phyloP scores from a whole-genome alignment of 2,329 filamentous ascomycete species.

The Penicillium janthinellum region DNA sequence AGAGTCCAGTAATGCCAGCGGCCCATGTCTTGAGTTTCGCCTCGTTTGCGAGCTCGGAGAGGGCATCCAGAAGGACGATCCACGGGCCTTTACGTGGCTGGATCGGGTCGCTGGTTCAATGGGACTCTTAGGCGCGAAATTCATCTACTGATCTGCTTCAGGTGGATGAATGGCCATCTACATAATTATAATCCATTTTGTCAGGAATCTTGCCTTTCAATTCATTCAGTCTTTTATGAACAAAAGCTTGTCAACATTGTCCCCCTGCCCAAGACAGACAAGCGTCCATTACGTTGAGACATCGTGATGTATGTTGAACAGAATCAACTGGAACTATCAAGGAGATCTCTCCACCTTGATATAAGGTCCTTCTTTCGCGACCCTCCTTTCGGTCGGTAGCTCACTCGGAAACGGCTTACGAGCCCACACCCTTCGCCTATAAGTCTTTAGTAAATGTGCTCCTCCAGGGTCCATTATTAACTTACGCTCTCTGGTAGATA shows the following conservation, averaged over 20 bases:
- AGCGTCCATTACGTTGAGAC: background rate
- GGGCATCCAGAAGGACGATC: constrained; percentile 1
- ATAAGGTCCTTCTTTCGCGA: background rate
- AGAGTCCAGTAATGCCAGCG: background rate
- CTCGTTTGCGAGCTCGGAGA: constrained; percentile 8
- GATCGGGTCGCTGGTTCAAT: constrained; percentile 9
- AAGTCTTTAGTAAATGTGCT: background rate
- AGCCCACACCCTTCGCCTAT: constrained; percentile 4
- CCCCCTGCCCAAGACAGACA: background rate
- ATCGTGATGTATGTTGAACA: background rate
- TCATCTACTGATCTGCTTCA: constrained; percentile 3
- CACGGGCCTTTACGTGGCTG: constrained; percentile 8
- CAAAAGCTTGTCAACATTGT: background rate
- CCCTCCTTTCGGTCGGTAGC: background rate
- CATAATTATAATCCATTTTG: background rate
- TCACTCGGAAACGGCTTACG: background rate
- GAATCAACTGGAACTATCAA: background rate
- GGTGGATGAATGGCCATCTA: background rate
- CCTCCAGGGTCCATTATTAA: background rate
- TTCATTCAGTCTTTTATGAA: background rate
- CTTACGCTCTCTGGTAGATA: constrained; percentile 4
- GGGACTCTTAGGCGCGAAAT: constrained; percentile 6
- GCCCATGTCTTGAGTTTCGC: constrained; percentile 5
- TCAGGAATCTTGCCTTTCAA: background rate
- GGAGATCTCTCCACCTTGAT: background rate